Conservation (phyloP, 768 basidiomycete genomes). For the Amanita thiersii region DNA sequence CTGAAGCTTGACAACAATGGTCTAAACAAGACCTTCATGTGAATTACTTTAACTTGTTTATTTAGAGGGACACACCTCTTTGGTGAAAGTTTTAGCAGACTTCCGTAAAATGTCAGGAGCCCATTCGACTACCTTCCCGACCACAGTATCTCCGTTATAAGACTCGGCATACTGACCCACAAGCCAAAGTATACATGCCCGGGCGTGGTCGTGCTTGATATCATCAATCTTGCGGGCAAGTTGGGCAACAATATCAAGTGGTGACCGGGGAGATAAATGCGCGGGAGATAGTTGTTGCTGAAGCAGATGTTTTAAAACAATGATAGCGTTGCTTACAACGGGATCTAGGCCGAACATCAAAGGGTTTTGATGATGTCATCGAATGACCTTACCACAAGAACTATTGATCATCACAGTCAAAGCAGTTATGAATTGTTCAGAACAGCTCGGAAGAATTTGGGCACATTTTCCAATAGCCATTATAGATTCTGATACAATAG, state of each 20-base stretch:
- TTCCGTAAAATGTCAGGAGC: slow-evolving; percentile 88
- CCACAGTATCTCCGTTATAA: slow-evolving; percentile 22
- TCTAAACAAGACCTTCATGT: slow-evolving; percentile 26
- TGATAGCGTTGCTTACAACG: slow-evolving; percentile 72
- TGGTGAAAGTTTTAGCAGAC: slow-evolving; percentile 58
- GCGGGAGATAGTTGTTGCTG: slow-evolving; percentile 47
- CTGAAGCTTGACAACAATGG: slow-evolving; percentile 69
- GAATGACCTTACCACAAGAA: slow-evolving; percentile 45
- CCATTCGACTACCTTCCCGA: slow-evolving; percentile 65
- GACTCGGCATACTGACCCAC: slow-evolving; percentile 78
- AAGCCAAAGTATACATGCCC: slow-evolving; percentile 88
- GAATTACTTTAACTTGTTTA: background rate
- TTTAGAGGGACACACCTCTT: slow-evolving; percentile 46
- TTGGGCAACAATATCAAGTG: slow-evolving; percentile 65
- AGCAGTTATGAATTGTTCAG: slow-evolving; percentile 63
- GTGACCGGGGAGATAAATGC: slow-evolving; percentile 19
- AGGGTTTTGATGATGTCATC: background rate
- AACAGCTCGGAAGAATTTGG: slow-evolving; percentile 54
- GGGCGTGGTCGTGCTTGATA: slow-evolving; percentile 70
- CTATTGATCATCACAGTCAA: slow-evolving; percentile 78
- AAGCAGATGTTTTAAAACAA: slow-evolving; percentile 80
- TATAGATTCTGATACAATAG: slow-evolving; percentile 65
- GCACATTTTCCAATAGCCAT: slow-evolving; percentile 76
- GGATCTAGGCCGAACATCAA: slow-evolving; percentile 37
- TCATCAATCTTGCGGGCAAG: slow-evolving; percentile 74